These are phyloP conservation scores for Cercospora janseana DNA, from an alignment of 2,329 filamentous ascomycete species.

Conservation along the genomic window DNA sequence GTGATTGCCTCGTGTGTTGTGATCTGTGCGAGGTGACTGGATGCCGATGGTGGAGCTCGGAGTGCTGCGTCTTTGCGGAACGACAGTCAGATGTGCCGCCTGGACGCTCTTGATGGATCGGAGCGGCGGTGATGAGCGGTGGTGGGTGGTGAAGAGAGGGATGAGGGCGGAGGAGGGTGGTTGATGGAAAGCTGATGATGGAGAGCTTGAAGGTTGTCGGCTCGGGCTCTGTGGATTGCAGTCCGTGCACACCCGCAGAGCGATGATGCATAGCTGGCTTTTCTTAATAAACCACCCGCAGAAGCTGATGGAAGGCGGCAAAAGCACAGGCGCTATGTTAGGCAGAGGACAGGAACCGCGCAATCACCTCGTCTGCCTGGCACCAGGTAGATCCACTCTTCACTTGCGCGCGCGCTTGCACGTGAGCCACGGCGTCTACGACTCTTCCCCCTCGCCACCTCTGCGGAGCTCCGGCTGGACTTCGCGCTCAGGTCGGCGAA, in stretches of 20 bases:
- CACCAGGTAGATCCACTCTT: background rate
- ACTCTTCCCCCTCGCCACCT: background rate
- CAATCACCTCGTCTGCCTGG: constrained; percentile 2
- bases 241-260: background rate
- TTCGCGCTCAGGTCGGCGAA: constrained; percentile 3
- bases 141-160: constrained; percentile 6
- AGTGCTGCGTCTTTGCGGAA: constrained; percentile 4
- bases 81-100: background rate
- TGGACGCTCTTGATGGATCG: constrained; percentile 6
- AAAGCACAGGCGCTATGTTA: too few relatives aligned
- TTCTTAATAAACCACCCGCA: constrained; percentile 6
- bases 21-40: constrained; percentile 16
- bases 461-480: background rate
- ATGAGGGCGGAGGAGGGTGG: background rate
- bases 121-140: constrained; percentile 2
- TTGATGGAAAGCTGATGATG: constrained; percentile 5
- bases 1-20: constrained; percentile 17
- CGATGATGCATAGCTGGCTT: constrained; percentile 6
- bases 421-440: background rate
- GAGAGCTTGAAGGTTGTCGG: constrained; percentile 9
- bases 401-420: constrained; percentile 8
- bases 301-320: constrained; percentile 5
- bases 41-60: constrained; percentile 7
- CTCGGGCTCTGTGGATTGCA: constrained; percentile 2
- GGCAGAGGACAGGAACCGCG: too few relatives aligned